phyloP scores from a whole-genome alignment of 805 yeast species.

The Candida succiphila region DNA sequence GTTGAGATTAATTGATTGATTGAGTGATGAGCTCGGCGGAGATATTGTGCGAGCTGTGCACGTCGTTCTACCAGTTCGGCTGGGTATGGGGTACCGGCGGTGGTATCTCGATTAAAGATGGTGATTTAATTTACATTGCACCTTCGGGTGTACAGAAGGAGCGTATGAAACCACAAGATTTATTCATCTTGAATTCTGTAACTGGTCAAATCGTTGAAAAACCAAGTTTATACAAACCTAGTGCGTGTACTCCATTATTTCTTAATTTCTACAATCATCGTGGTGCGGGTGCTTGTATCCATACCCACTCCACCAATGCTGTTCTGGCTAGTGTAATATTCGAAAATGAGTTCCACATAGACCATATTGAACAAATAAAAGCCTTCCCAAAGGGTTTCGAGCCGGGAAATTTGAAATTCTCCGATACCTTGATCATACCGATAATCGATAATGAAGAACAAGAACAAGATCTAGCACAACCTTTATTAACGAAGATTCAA shows the following conservation, averaged over 20 bases:
- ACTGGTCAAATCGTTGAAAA: slow-evolving; percentile 41
- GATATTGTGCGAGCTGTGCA: slow-evolving; percentile 73
- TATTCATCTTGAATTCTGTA: slow-evolving; percentile 64
- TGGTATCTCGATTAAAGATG: slow-evolving; percentile 69
- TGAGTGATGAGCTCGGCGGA: no score
- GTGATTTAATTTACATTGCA: slow-evolving; percentile 58
- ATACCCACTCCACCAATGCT: slow-evolving; percentile 87
- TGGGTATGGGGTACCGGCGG: slow-evolving; percentile 98
- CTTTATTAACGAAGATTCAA: slow-evolving; percentile 53
- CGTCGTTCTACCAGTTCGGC: slow-evolving; percentile 63
- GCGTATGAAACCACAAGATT: slow-evolving; percentile 67
- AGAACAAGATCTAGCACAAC: slow-evolving; percentile 72
- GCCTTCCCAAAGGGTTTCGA: slow-evolving; percentile 68
- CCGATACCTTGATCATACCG: slow-evolving; percentile 74
- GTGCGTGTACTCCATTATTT: slow-evolving; percentile 89
- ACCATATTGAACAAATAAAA: slow-evolving; percentile 84
- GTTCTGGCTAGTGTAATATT: slow-evolving; percentile 70
- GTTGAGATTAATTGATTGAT: no score
- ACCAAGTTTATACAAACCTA: slow-evolving; percentile 72
- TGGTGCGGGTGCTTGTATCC: slow-evolving; percentile 86
- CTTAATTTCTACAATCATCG: slow-evolving; percentile 58
- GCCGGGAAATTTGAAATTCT: slow-evolving; percentile 61
- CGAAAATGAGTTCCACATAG: slow-evolving; percentile 62
- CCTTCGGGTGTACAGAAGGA: slow-evolving; percentile 98
- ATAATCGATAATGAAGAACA: slow-evolving; percentile 86